A percentile compares a stretch with the other conserved stretches of the same genome.
These are phyloP conservation scores for Phyllachora maydis DNA, from an alignment of 2,329 filamentous ascomycete genomes.

Conservation along the genomic window DNA sequence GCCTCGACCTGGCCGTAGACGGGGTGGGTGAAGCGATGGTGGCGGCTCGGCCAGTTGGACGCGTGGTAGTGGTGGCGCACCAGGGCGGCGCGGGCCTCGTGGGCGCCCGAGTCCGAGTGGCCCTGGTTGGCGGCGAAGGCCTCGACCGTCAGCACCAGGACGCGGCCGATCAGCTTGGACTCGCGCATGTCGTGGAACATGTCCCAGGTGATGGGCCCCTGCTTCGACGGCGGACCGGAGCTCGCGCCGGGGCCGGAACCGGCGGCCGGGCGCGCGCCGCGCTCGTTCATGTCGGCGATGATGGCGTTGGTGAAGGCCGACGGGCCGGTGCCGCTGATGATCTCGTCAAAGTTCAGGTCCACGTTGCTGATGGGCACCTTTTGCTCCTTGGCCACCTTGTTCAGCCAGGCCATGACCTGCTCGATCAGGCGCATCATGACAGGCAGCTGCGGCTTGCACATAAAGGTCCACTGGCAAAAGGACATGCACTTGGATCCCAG, in stretches of 20 bases:
- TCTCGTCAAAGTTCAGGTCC: conserved; percentile 49
- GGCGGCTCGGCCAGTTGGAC: conserved; percentile 46
- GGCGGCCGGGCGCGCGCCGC: conserved; percentile 14
- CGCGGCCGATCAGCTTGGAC: conserved; percentile 40
- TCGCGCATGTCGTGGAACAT: conserved; percentile 44
- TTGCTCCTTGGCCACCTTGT: conserved; percentile 35
- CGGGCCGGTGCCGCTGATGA: conserved; percentile 52
- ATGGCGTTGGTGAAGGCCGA: conserved; percentile 49
- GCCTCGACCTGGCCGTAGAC: conserved; percentile 49
- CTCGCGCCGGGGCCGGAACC: too few relatives aligned
- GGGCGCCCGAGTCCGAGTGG: conserved; percentile 52
- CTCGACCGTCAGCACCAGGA: conserved; percentile 49
- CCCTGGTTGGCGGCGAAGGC: conserved; percentile 55
- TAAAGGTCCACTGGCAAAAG: conserved; percentile 61
- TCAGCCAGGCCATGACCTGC: conserved; percentile 46
- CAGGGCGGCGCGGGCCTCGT: conserved; percentile 41
- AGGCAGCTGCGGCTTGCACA: conserved; percentile 43
- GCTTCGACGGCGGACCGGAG: too few relatives aligned
- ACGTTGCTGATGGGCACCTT: conserved; percentile 36
- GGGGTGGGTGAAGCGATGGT: conserved; percentile 46
- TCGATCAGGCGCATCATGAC: conserved; percentile 50
- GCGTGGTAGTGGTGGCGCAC: conserved; percentile 61
- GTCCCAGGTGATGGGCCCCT: conserved; percentile 39
- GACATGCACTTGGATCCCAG: conserved; percentile 47
- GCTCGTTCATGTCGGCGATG: conserved; percentile 37